Conservation (phyloP, 495 filamentous ascomycete species). For the Hypoxylon lienhwacheense region DNA sequence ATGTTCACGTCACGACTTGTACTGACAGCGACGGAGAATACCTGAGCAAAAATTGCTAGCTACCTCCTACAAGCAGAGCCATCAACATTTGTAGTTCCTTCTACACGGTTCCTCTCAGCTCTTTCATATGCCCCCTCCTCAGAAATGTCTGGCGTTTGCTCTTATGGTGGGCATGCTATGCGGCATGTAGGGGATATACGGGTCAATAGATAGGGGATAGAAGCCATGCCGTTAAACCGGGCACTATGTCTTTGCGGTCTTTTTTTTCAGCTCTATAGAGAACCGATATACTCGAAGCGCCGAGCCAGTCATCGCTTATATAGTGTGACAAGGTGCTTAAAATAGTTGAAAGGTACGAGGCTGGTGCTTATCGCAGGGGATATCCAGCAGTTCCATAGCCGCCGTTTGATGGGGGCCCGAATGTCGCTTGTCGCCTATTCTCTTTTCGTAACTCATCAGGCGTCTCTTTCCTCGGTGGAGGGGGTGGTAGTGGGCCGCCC, state of each 20-base stretch:
- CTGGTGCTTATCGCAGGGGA: slow-evolving; percentile 18
- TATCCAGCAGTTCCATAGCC: slow-evolving; percentile 37
- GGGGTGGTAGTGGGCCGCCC: slow-evolving; percentile 47
- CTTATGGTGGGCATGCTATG: slow-evolving; percentile 6
- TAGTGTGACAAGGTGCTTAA: background rate
- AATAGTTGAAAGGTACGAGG: background rate
- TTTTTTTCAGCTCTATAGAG: background rate
- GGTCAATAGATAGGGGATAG: slow-evolving; percentile 1
- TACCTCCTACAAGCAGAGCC: slow-evolving; percentile 19
- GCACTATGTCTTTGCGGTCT: background rate
- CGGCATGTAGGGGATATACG: slow-evolving; percentile 13
- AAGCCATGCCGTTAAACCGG: background rate
- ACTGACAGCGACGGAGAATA: slow-evolving; percentile 10
- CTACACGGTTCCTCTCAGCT: background rate
- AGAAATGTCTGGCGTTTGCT: slow-evolving; percentile 20
- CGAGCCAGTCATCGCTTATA: background rate
- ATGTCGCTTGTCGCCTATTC: slow-evolving; percentile 45
- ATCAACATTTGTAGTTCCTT: slow-evolving; percentile 6
- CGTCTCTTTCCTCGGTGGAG: slow-evolving; percentile 49
- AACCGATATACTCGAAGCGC: background rate
- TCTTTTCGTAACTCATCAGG: slow-evolving; percentile 45
- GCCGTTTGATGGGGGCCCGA: slow-evolving; percentile 43
- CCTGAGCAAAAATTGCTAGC: slow-evolving; percentile 8
- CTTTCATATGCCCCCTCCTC: slow-evolving; percentile 8
- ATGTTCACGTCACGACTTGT: background rate